Percentiles rank a stretch among this genome's conserved stretches.
Evolutionary conservation across 2,329 filamentous ascomycete genomes (phyloP).

Genomic region (Phialocephala subalpina): DNA sequence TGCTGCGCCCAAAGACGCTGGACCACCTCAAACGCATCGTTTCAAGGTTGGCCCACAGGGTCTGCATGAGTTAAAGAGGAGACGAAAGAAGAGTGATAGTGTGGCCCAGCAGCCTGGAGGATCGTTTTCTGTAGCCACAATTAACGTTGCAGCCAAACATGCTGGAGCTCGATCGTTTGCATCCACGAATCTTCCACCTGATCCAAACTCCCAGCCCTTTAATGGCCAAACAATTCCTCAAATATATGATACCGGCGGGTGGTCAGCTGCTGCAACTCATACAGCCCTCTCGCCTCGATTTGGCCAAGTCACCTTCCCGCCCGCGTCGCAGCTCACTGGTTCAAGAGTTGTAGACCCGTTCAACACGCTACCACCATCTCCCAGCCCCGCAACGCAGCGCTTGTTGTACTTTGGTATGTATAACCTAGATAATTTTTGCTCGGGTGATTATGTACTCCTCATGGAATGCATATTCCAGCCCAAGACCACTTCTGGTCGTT

Average conservation of each 20-base stretch:
- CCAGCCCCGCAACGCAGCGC: slow-evolving; percentile 13
- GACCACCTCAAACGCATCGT: slow-evolving; percentile 19
- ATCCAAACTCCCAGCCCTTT: not conserved
- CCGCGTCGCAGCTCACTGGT: not conserved
- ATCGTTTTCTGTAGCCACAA: not conserved
- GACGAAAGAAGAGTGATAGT: slow-evolving; percentile 7
- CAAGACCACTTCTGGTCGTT: not conserved
- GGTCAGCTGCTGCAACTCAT: not conserved
- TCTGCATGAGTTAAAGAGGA: slow-evolving; percentile 25
- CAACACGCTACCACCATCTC: slow-evolving; percentile 21
- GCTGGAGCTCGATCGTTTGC: not conserved
- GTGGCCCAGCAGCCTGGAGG: not conserved
- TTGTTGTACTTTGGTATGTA: slow-evolving; percentile 26
- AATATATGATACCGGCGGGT: not conserved
- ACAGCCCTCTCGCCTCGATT: not conserved
- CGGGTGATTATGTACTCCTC: not conserved
- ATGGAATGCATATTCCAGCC: not conserved
- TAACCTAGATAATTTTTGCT: not conserved
- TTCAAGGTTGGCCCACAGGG: slow-evolving; percentile 27
- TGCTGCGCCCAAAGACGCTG: slow-evolving; percentile 20
- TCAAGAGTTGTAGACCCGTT: slow-evolving; percentile 24
- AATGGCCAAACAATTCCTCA: not conserved
- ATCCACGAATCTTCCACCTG: not conserved
- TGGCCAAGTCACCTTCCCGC: not conserved
- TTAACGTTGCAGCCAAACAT: not conserved